Evolutionary conservation across 495 filamentous ascomycete genomes (phyloP), one percentile per base, ranked within the genome.

Genomic region (Stereocaulon alpinum): DNA sequence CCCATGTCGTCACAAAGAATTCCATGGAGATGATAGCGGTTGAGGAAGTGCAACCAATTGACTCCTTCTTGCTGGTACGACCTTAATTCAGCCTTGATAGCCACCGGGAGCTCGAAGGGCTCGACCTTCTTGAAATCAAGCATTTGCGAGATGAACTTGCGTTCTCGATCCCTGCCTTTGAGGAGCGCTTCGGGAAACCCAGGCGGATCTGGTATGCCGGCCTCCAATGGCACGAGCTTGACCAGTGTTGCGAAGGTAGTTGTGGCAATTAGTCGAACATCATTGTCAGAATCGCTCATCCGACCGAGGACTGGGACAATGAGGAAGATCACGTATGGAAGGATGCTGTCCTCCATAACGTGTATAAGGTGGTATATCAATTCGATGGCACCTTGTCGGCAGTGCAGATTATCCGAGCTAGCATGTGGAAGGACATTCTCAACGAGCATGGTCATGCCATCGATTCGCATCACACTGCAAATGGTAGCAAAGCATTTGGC

Each of bases 1-100:
- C 93, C 93, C 93, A 98, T 98, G 68, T 98, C 93, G 68, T 98
- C 93, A 69, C 93, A 98, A 56, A 98, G 89, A 73, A 98, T 95
- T 42, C 93, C 93, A 64, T 98, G 93, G 17, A 98, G 82, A 70
- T 97, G 89, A 68, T 96, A 98, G 41, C 89, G 91, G 67, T 97
- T 98, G 64, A 98, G 85, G 77, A 98, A 98, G 52, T 91, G 83
- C 48, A 98, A 85, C 93, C 93, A 98, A 68, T 97, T 98, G 71
- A 98, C 91, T 71, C 93, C 93, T 48, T 98, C 93, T 71, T 98
- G 93, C 70, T 98, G 93, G 67, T 98, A 98, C 1, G 91, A 93
- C 62, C 93, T 85, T 24, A 98, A 80, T 55, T 92, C 87, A 0
- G 93, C 94, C 72, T 97, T 97, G 72, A 98, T 98, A 40, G 90